Percentiles rank a stretch among this genome's conserved stretches.
Conservation (phyloP, 345 rosid species). For the Sisymbrium altissimum region DNA sequence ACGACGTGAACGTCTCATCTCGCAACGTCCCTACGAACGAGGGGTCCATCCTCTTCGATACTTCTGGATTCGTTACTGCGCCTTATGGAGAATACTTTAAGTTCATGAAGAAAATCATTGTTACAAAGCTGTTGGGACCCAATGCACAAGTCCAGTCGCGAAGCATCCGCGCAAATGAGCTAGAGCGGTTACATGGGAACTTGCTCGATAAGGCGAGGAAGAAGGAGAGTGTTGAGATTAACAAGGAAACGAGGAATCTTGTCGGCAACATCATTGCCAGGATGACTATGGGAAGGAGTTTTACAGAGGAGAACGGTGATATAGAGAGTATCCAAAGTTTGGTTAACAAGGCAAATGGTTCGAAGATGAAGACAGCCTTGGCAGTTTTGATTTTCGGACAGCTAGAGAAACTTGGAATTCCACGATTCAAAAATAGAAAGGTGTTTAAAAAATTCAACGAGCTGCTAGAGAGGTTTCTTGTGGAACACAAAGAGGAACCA, state of each 20-base stretch:
- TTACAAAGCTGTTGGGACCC: neutral
- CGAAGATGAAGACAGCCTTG: neutral
- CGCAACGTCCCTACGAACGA: neutral
- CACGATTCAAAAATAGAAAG: neutral
- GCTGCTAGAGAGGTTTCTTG: neutral
- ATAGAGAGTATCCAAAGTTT: neutral
- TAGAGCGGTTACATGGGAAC: neutral
- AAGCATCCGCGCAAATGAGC: neutral
- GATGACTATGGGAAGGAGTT: neutral
- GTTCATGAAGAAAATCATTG: conserved; percentile 1
- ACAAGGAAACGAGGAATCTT: neutral
- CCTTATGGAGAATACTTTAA: neutral
- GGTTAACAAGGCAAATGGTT: neutral
- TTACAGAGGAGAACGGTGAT: neutral
- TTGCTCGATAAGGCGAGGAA: neutral
- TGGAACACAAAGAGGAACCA: neutral
- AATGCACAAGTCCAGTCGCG: neutral
- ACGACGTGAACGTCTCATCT: conserved; percentile 1
- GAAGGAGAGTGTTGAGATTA: neutral
- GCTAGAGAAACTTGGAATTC: neutral
- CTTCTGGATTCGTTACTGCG: neutral
- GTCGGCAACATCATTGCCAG: neutral
- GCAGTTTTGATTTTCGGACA: neutral
- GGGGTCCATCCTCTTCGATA: neutral
- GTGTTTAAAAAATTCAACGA: neutral